Percentiles rank a stretch among this genome's conserved stretches.
Evolutionary conservation across 2,329 filamentous ascomycete species (phyloP).

Genomic region (Colletotrichum eleusines): DNA sequence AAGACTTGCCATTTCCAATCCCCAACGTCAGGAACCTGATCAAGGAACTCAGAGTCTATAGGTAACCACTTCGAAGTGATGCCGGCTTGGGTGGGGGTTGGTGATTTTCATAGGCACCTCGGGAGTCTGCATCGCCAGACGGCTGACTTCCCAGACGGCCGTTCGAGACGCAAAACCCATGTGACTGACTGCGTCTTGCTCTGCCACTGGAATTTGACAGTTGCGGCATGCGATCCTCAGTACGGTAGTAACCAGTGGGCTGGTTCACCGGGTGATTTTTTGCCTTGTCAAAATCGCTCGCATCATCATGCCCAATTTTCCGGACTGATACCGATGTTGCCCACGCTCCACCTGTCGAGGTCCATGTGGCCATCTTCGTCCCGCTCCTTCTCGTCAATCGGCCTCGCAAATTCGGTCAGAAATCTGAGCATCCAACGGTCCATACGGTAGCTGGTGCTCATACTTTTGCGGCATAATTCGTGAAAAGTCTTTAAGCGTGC

Average conservation of each 20-base stretch:
- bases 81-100: neutral
- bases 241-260: too few relatives aligned
- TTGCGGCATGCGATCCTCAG: neutral
- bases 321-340: conserved; percentile 43
- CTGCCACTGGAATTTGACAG: too few relatives aligned
- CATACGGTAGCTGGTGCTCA: conserved; percentile 54
- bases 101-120: neutral
- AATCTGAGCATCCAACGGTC: conserved; percentile 58
- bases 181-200: neutral
- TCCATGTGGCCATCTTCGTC: conserved; percentile 41
- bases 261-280: neutral
- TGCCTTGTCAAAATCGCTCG: neutral
- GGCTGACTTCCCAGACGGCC: too few relatives aligned
- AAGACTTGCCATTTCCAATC: neutral
- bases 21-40: too few relatives aligned
- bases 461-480: conserved; percentile 53
- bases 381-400: conserved; percentile 48
- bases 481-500: conserved; percentile 57
- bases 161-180: neutral
- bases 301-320: conserved; percentile 41
- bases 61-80: neutral
- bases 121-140: neutral
- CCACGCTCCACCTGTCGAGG: conserved; percentile 41
- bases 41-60: neutral
- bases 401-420: conserved; percentile 49